These are phyloP conservation scores for Chrysophaeum taylorii DNA, from an alignment of 352 stramenopile species.

Conservation along the genomic window DNA sequence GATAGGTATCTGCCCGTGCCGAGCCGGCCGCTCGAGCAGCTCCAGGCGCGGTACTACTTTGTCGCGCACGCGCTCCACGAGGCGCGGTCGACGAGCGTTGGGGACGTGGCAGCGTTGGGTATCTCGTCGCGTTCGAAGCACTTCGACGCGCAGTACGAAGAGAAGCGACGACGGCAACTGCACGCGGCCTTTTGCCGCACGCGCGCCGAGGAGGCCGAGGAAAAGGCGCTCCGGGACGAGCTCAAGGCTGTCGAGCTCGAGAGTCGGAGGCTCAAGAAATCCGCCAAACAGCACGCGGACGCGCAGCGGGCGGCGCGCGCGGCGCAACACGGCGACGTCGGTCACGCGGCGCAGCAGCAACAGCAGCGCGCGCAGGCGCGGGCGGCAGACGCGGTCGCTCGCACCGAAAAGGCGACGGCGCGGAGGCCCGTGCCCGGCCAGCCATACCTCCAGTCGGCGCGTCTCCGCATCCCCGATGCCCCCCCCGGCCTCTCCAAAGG, in stretches of 20 bases:
- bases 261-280: constrained; percentile 60
- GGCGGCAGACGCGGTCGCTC: neutral
- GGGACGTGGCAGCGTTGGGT: neutral
- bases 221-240: constrained; percentile 43
- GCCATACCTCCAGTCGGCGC: constrained; percentile 50
- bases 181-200: constrained; percentile 49
- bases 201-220: constrained; percentile 55
- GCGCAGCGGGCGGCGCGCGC: neutral
- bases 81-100: neutral
- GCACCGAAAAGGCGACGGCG: neutral
- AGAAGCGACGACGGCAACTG: constrained; percentile 42
- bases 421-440: constrained; percentile 25
- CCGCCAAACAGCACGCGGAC: constrained; percentile 36
- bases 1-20: constrained; percentile 29
- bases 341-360: neutral
- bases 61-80: constrained; percentile 29
- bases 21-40: constrained; percentile 45
- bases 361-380: constrained; percentile 13
- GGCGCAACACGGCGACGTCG: neutral
- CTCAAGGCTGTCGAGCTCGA: constrained; percentile 52
- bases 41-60: constrained; percentile 60
- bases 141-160: constrained; percentile 53
- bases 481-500: constrained; percentile 41
- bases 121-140: constrained; percentile 19
- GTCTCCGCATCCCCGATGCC: constrained; percentile 37